Evolutionary conservation across 2,329 filamentous ascomycete genomes (phyloP), one percentile per base, ranked within the genome.

Genomic region (Trichoderma simmonsii): DNA sequence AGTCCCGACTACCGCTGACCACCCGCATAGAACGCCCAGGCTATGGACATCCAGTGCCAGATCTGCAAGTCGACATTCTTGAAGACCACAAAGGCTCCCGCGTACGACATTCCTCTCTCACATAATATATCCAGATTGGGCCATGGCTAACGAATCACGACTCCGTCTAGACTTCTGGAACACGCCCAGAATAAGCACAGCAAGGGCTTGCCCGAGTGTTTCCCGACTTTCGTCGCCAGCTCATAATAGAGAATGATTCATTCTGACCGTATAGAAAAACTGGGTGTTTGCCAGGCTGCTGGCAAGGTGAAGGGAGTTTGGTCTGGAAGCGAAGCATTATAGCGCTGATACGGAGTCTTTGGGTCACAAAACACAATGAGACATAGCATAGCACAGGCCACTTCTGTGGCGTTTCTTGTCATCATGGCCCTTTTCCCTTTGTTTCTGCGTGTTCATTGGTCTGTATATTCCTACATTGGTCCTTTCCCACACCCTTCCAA

Each of bases 31-130:
- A 94, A 94, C 84, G 86, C 88, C 77, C 86, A 90, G 76, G 92
- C 92, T 73, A 92, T 90, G 85, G 90, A 88, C 79, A 93, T 94
- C 82, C 91, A 93, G 82, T 95, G 92, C 87, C 84, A 88, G 76
- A 85, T 90, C 78, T 95, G 92, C 91, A 92, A 90, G 83, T 88
- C 91, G 77, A 92, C 91, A 34, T 94, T 95, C 84, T 87, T 94
- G 76, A 91, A 91, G 85, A 95, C 92, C 43, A 91, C 91, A 73
- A 91, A 91, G 79, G 89, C 87, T 73, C 91, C 91, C 77, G 90
- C 91, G 89, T 91, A 85, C 76, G 88, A 84, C 24, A 26, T 51
- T 71, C 68, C 57, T 56, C n/a, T 36, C 30, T 43, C 39, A 56
- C 39, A 72, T 68, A 18, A 43, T 48, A 30, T 21, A 7, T 32